Percentiles rank a stretch among this genome's conserved stretches.
These are phyloP conservation scores for Cladosporium cucumerinum DNA, from an alignment of 2,329 filamentous ascomycete genomes.

Conservation along the genomic window DNA sequence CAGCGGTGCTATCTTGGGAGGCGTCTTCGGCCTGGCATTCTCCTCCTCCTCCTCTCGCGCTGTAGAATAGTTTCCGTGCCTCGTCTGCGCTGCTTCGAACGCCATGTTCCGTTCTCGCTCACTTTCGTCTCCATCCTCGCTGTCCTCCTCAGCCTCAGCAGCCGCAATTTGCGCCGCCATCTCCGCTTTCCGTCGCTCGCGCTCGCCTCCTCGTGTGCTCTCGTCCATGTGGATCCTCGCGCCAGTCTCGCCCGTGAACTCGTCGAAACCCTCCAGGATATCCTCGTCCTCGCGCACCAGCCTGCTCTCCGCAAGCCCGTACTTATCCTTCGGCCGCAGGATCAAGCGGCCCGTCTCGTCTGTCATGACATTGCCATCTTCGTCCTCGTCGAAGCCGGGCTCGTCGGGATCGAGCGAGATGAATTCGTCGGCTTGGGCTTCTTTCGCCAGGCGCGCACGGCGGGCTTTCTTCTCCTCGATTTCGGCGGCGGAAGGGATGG, in stretches of 20 bases:
- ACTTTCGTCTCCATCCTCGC: slow-evolving; percentile 57
- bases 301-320: slow-evolving; percentile 57
- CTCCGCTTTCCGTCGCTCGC: slow-evolving; percentile 56
- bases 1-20: slow-evolving; percentile 72
- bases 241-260: slow-evolving; percentile 77
- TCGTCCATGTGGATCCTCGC: slow-evolving; percentile 66
- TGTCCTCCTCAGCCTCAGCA: slow-evolving; percentile 70
- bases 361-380: slow-evolving; percentile 37
- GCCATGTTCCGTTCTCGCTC: slow-evolving; percentile 66
- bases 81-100: slow-evolving; percentile 83
- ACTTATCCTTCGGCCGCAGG: slow-evolving; percentile 57
- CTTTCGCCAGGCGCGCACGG: slow-evolving; percentile 72
- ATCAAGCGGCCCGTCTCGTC: slow-evolving; percentile 46
- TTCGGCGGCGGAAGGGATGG: slow-evolving; percentile 77
- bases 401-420: slow-evolving; percentile 62
- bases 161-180: slow-evolving; percentile 81
- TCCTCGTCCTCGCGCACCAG: slow-evolving; percentile 86
- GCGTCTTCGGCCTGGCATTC: slow-evolving; percentile 53
- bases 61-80: slow-evolving; percentile 70
- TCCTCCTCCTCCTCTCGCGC: slow-evolving; percentile 17
- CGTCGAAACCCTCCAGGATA: slow-evolving; percentile 87
- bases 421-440: slow-evolving; percentile 56
- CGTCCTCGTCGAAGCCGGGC: slow-evolving; percentile 42
- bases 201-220: slow-evolving; percentile 54
- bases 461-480: slow-evolving; percentile 90